A percentile compares a stretch with the other conserved stretches of the same genome.
Conservation (phyloP, 495 filamentous ascomycete genomes). For the Evernia prunastri region DNA sequence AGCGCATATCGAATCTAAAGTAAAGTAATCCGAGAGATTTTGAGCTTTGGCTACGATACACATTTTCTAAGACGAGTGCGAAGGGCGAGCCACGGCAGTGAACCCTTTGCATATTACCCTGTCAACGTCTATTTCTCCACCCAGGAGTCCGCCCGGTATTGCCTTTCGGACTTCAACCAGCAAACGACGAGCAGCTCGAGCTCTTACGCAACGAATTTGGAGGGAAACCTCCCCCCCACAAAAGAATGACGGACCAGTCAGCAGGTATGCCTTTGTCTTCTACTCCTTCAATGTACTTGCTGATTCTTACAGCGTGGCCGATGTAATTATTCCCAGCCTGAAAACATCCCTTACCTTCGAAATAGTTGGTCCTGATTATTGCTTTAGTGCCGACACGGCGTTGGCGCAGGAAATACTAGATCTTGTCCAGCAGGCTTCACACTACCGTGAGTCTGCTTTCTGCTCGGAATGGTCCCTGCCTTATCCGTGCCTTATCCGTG, state of each 20-base stretch:
- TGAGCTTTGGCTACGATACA: conserved; percentile 7
- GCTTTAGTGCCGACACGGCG: conserved; percentile 73
- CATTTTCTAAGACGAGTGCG: conserved; percentile 7
- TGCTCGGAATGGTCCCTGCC: neutral
- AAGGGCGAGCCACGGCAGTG: conserved; percentile 59
- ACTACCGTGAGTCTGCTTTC: conserved; percentile 46
- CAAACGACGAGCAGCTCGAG: neutral
- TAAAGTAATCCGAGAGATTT: neutral
- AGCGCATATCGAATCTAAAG: neutral
- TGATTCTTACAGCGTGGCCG: conserved; percentile 63
- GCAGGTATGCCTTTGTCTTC: conserved; percentile 10
- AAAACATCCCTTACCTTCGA: no score
- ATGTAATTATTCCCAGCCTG: no score
- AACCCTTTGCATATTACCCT: conserved; percentile 41
- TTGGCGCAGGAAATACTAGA: conserved; percentile 79
- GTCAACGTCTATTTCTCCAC: neutral
- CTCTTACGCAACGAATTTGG: neutral
- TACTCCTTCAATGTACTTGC: neutral
- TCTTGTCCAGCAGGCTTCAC: conserved; percentile 89
- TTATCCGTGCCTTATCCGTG: no score
- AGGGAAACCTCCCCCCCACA: no score
- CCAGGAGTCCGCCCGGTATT: no score
- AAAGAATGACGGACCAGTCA: conserved; percentile 13
- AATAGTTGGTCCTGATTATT: no score
- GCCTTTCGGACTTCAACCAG: neutral